Evolutionary conservation across 495 filamentous ascomycete genomes (phyloP).

Genomic region (Tuber microsphaerosporum): DNA sequence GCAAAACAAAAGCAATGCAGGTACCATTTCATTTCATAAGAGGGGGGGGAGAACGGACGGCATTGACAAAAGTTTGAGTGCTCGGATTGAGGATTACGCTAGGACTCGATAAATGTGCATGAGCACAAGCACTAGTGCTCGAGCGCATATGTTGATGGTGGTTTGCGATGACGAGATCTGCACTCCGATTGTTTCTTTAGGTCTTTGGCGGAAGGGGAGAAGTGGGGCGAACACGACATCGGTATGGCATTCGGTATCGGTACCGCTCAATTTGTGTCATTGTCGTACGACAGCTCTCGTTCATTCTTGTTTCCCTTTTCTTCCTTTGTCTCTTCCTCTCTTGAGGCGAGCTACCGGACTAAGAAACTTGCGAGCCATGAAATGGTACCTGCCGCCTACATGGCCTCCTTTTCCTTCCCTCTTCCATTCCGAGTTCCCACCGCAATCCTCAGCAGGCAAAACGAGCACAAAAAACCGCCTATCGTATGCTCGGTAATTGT

Average conservation of each 20-base stretch:
- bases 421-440: neutral
- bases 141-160: neutral
- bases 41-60: neutral
- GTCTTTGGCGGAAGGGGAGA: neutral
- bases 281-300: neutral
- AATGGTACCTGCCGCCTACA: neutral
- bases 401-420: neutral
- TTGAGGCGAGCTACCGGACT: neutral
- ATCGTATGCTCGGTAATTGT: neutral
- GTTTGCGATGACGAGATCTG: neutral
- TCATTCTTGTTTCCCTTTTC: neutral
- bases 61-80: neutral
- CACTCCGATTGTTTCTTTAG: neutral
- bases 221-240: neutral
- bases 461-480: neutral
- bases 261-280: neutral
- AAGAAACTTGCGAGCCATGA: neutral
- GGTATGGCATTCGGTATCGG: neutral
- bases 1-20: neutral
- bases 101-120: neutral
- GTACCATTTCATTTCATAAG: neutral
- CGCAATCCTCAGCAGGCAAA: neutral
- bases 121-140: neutral
- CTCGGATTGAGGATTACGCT: neutral
- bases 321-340: constrained; percentile 1